Evolutionary conservation across 2,329 filamentous ascomycete genomes (phyloP), one percentile per base, ranked within the genome.

Genomic region (Botrytis medusae): DNA sequence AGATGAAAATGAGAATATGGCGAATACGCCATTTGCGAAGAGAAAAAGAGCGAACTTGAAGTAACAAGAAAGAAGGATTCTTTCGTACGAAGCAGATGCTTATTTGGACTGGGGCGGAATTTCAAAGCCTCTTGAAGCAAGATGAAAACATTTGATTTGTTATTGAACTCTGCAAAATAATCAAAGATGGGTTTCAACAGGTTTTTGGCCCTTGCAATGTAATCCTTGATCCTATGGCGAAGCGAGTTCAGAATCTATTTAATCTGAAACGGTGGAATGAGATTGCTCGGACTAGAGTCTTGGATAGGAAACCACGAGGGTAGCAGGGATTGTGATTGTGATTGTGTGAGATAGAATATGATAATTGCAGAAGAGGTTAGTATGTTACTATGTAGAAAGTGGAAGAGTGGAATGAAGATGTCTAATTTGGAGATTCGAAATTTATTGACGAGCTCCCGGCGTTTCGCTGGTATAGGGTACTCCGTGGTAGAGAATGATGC

Each of bases 281-380:
- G 61, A 54, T 68, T 54, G 64, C 32, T 40, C 34, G 64, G 64
- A 68, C 64, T 40, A 10, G 18, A 22, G 46, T 68, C 63, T 67
- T 54, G 64, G 64, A 40, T 54, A 18, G 64, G 46, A 67, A 54
- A 68, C 64, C 64, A 68, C 64, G 64, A 68, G 64, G 64, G 34
- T 4, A 34, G n/a, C 64, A 54, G 22, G 64, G 64, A 48, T 54
- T 29, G 22, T 40, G 64, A 40, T 68, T 68, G 29, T 32, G 63
- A 65, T 37, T 65, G 42, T 65, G 20, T 65, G 61, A 42, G 61
- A 63, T 48, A 37, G n/a, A 67, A 51, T 29, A 46, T 32, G 32
- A 54, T n/a, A 29, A 42, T 20, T 37, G 25, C 8, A 14, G 40
- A 16, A 25, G 48, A 54, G 48, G 48, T 54, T n/a, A 29, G n/a